Evolutionary conservation across 306 rosid species (phyloP).

Genomic region (Sophora flavescens): DNA sequence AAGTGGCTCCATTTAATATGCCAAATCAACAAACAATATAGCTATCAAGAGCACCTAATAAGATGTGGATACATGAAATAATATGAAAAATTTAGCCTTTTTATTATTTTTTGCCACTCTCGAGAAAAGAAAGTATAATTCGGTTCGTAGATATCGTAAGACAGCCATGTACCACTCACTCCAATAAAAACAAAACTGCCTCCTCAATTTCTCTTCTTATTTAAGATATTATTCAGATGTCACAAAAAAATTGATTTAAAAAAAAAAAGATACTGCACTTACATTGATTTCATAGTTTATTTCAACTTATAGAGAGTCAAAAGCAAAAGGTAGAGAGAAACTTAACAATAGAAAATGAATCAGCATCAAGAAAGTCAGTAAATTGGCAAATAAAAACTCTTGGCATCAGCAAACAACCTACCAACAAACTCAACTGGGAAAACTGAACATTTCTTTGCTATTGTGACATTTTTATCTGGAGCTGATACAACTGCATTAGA

Average conservation of each 20-base stretch:
- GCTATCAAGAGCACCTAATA: conserved; percentile 14
- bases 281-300: too few species aligned
- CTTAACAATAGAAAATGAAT: background rate
- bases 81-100: background rate
- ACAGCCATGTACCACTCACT: background rate
- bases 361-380: background rate
- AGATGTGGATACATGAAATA: background rate
- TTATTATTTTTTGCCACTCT: conserved; percentile 1
- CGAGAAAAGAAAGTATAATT: too few species aligned
- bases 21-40: conserved; percentile 20
- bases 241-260: too few species aligned
- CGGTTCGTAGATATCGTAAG: background rate
- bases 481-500: conserved; percentile 79
- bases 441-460: conserved; percentile 92
- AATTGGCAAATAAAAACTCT: background rate
- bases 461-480: conserved; percentile 89
- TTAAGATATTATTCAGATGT: too few species aligned
- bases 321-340: too few species aligned
- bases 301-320: too few species aligned
- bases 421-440: conserved; percentile 98
- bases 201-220: background rate
- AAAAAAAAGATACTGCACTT: too few species aligned
- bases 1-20: conserved; percentile 25
- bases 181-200: conserved; percentile 6
- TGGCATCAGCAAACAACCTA: conserved; percentile 46